Conservation (phyloP, 192 early-diverging fungal species). For the Coemansia sp. region DNA sequence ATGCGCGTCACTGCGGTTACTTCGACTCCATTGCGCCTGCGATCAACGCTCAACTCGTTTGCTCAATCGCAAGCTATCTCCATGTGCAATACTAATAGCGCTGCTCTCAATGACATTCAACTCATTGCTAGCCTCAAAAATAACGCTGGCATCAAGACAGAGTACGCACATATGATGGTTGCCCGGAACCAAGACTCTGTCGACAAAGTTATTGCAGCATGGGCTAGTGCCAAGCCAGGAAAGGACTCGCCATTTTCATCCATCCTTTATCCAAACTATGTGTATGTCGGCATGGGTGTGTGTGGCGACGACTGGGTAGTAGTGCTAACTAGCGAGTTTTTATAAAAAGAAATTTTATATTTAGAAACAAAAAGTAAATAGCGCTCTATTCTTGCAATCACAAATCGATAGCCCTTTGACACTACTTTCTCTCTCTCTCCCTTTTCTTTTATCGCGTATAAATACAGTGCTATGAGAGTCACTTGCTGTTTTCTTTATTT, state of each 20-base stretch:
- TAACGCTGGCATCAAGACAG: conserved; percentile 3
- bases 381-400: neutral
- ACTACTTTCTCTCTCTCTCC: neutral
- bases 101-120: neutral
- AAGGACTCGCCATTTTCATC: neutral
- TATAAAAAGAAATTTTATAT: neutral
- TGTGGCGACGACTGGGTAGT: conserved; percentile 15
- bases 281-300: conserved; percentile 17
- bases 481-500: neutral
- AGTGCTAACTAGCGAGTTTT: conserved; percentile 18
- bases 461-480: neutral
- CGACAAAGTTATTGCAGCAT: neutral
- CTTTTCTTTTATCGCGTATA: neutral
- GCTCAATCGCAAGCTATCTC: conserved; percentile 10
- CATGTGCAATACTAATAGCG: conserved; percentile 7
- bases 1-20: conserved; percentile 8
- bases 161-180: neutral
- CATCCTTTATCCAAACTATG: neutral
- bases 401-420: neutral
- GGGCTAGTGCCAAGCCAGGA: neutral
- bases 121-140: neutral
- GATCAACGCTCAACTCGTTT: conserved; percentile 11
- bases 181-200: neutral
- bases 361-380: neutral
- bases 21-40: conserved; percentile 9